These are phyloP conservation scores for Hysterangium stoloniferum DNA, from an alignment of 768 basidiomycete genomes.

Conservation along the genomic window DNA sequence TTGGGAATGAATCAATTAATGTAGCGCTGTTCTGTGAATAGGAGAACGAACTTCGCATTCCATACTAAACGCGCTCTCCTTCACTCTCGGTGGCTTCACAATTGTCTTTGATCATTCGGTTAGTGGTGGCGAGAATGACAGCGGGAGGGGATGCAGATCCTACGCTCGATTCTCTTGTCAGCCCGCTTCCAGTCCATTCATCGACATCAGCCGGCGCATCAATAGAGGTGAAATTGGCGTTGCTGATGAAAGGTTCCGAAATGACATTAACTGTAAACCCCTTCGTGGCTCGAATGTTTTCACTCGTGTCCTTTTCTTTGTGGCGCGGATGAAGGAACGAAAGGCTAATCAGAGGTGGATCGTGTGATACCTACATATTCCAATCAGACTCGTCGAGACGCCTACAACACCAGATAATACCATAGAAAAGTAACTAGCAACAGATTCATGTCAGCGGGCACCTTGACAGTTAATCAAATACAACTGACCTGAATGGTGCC, in stretches of 20 bases:
- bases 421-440: slow-evolving; percentile 53
- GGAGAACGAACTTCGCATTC: slow-evolving; percentile 47
- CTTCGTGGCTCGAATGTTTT: slow-evolving; percentile 56
- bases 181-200: slow-evolving; percentile 52
- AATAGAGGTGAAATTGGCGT: slow-evolving; percentile 12
- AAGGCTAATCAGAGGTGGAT: slow-evolving; percentile 60
- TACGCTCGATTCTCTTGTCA: slow-evolving; percentile 47
- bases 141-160: slow-evolving; percentile 17
- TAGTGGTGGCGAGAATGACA: background rate
- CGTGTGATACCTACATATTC: slow-evolving; percentile 45
- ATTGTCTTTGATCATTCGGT: slow-evolving; percentile 26
- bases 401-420: slow-evolving; percentile 22
- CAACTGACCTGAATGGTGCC: slow-evolving; percentile 53
- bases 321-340: slow-evolving; percentile 42
- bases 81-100: slow-evolving; percentile 45
- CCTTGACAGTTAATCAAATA: background rate
- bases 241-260: slow-evolving; percentile 42
- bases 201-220: slow-evolving; percentile 30
- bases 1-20: slow-evolving; percentile 16
- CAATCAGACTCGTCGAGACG: slow-evolving; percentile 13
- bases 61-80: slow-evolving; percentile 50
- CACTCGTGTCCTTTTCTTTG: slow-evolving; percentile 50
- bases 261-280: slow-evolving; percentile 70
- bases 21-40: slow-evolving; percentile 11
- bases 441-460: background rate